A percentile compares a stretch with the other conserved stretches of the same genome.
phyloP scores from a whole-genome alignment of 2,329 filamentous ascomycete genomes.

The Ceratocystiopsis sp. region DNA sequence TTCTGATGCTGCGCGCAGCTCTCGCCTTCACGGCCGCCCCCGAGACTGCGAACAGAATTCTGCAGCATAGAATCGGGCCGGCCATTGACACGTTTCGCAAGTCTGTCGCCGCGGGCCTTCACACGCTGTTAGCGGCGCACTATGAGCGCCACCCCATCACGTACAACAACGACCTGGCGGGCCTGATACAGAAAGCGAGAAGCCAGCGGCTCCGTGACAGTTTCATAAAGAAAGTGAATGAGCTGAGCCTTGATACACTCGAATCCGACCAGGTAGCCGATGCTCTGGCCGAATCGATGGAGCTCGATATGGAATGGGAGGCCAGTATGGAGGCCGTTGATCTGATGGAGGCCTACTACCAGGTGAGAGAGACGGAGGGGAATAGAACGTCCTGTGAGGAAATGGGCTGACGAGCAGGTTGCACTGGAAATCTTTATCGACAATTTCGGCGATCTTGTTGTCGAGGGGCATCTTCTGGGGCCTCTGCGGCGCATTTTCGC shows the following conservation, averaged over 20 bases:
- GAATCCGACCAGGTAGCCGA: too few relatives aligned
- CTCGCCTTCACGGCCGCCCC: conserved; percentile 11
- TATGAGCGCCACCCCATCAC: conserved; percentile 20
- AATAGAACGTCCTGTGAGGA: background rate
- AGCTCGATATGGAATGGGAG: conserved; percentile 19
- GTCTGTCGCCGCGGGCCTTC: conserved; percentile 11
- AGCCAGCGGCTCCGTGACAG: background rate
- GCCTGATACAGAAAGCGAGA: conserved; percentile 16
- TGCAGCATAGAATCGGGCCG: conserved; percentile 9
- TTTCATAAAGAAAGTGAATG: background rate
- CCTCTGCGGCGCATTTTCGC: conserved; percentile 11
- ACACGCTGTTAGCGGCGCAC: conserved; percentile 14
- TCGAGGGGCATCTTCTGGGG: conserved; percentile 12
- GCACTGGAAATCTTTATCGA: conserved; percentile 14
- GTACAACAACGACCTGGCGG: conserved; percentile 21
- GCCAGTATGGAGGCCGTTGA: conserved; percentile 22
- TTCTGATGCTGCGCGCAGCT: conserved; percentile 6
- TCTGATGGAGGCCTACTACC: conserved; percentile 28
- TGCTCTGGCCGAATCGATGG: conserved; percentile 1
- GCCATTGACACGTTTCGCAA: conserved; percentile 10
- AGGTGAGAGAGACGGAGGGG: conserved; percentile 15
- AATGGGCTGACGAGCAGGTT: conserved; percentile 9
- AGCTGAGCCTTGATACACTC: too few relatives aligned
- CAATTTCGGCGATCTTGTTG: conserved; percentile 11
- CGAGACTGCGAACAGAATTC: conserved; percentile 9